phyloP scores from a whole-genome alignment of 768 basidiomycete genomes.

The Paxillus ammoniavirescens region DNA sequence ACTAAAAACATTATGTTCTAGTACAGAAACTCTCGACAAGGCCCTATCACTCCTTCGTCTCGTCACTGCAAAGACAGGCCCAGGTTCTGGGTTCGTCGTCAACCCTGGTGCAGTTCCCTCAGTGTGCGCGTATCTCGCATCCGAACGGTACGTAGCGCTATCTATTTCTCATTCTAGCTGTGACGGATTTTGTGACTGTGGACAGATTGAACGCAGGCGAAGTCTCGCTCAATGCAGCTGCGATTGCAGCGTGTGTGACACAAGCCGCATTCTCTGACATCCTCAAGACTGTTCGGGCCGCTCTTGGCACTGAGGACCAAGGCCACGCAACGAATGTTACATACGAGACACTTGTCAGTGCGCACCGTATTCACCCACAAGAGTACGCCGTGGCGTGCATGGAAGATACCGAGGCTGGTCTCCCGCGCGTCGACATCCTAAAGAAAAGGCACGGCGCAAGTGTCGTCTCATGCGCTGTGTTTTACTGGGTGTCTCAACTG shows the following conservation, averaged over 20 bases:
- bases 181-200: not conserved
- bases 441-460: slow-evolving; percentile 16
- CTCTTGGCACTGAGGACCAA: slow-evolving; percentile 7
- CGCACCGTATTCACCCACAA: slow-evolving; percentile 18
- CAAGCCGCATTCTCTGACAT: slow-evolving; percentile 19
- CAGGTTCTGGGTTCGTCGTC: slow-evolving; percentile 27
- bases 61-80: slow-evolving; percentile 22
- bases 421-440: slow-evolving; percentile 14
- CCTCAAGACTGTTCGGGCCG: slow-evolving; percentile 21
- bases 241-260: slow-evolving; percentile 22
- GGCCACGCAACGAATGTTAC: slow-evolving; percentile 9
- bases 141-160: slow-evolving; percentile 30
- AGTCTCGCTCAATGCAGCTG: slow-evolving; percentile 28
- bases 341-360: slow-evolving; percentile 32
- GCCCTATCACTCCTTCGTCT: slow-evolving; percentile 23
- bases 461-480: slow-evolving; percentile 38
- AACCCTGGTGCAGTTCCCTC: slow-evolving; percentile 24
- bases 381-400: slow-evolving; percentile 30
- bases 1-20: slow-evolving; percentile 21
- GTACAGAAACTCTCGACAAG: slow-evolving; percentile 18
- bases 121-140: slow-evolving; percentile 32
- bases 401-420: slow-evolving; percentile 31
- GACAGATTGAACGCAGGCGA: slow-evolving; percentile 26
- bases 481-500: slow-evolving; percentile 45
- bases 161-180: not conserved